These are phyloP conservation scores for Rhipidocladum racemiflorum DNA, from an alignment of 176 grass and related monocot genomes.

Conservation along the genomic window DNA sequence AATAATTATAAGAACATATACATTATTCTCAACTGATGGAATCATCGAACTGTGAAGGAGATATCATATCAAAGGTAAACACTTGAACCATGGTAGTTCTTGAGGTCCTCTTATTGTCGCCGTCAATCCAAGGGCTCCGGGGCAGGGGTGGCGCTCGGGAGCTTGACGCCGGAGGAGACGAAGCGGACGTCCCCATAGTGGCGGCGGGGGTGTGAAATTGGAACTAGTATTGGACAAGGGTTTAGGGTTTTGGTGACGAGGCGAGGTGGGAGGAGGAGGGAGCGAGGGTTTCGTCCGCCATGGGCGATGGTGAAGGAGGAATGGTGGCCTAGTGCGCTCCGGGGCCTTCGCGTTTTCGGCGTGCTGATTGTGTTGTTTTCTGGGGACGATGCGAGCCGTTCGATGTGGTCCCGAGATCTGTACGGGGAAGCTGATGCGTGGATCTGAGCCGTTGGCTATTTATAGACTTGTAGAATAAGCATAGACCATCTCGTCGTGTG, in stretches of 20 bases:
- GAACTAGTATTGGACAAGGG: not conserved
- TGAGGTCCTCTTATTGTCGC: slow-evolving; percentile 94
- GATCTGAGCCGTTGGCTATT: not conserved
- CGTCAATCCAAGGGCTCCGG: slow-evolving; percentile 75
- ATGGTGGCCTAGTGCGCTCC: not conserved
- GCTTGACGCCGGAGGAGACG: slow-evolving; percentile 62
- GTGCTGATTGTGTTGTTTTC: not conserved
- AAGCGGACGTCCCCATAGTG: slow-evolving; percentile 43
- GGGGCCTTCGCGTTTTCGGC: not conserved
- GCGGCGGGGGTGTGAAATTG: not conserved
- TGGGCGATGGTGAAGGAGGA: not conserved
- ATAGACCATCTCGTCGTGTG: too few species aligned
- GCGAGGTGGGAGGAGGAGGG: not conserved
- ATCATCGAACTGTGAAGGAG: slow-evolving; percentile 12
- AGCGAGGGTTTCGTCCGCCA: slow-evolving; percentile 46
- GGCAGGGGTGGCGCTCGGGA: slow-evolving; percentile 7
- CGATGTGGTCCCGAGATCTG: not conserved
- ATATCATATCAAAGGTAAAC: slow-evolving; percentile 26
- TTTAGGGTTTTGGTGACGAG: slow-evolving; percentile 31
- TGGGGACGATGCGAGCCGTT: not conserved
- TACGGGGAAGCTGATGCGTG: not conserved
- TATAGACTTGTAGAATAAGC: too few species aligned
- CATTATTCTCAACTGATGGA: not conserved
- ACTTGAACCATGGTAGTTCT: slow-evolving; percentile 86
- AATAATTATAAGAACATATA: slow-evolving; percentile 27